These are phyloP conservation scores for Crepidotus variabilis DNA, from an alignment of 768 basidiomycete genomes.

Conservation along the genomic window DNA sequence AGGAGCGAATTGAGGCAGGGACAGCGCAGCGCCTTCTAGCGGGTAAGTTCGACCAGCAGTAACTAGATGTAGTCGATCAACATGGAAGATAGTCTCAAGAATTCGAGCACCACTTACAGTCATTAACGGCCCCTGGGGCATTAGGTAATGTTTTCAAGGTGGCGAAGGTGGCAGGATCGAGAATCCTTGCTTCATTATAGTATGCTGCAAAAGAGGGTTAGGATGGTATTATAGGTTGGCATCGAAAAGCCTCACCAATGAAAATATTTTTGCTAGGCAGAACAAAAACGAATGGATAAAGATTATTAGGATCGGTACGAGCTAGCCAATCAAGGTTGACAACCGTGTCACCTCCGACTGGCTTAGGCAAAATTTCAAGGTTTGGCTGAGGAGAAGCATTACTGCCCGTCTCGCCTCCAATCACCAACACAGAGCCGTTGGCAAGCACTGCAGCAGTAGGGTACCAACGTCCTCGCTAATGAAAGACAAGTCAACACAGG, in stretches of 20 bases:
- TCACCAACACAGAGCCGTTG: conserved; percentile 70
- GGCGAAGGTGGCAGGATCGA: conserved; percentile 62
- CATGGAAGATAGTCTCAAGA: neutral
- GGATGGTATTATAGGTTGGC: neutral
- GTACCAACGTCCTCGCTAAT: conserved; percentile 67
- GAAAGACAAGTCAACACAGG: conserved; percentile 1
- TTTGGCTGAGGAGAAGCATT: conserved; percentile 65
- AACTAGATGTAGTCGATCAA: conserved; percentile 28
- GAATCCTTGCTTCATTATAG: conserved; percentile 77
- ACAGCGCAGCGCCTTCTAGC: conserved; percentile 64
- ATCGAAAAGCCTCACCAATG: conserved; percentile 41
- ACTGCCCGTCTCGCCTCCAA: conserved; percentile 73
- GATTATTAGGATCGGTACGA: conserved; percentile 75
- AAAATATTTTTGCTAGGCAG: conserved; percentile 70
- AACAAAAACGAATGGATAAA: conserved; percentile 75
- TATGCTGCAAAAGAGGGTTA: conserved; percentile 41
- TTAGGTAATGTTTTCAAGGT: conserved; percentile 63
- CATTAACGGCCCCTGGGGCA: conserved; percentile 70
- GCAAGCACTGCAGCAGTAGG: conserved; percentile 63
- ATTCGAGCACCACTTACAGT: conserved; percentile 34
- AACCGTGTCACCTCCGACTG: conserved; percentile 57
- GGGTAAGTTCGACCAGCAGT: conserved; percentile 77
- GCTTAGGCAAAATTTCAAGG: conserved; percentile 68
- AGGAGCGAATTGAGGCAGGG: conserved; percentile 68
- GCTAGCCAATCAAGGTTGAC: conserved; percentile 61